Base-by-base conservation (phyloP, 805 yeast species). In the Blastobotrys americana region DNA sequence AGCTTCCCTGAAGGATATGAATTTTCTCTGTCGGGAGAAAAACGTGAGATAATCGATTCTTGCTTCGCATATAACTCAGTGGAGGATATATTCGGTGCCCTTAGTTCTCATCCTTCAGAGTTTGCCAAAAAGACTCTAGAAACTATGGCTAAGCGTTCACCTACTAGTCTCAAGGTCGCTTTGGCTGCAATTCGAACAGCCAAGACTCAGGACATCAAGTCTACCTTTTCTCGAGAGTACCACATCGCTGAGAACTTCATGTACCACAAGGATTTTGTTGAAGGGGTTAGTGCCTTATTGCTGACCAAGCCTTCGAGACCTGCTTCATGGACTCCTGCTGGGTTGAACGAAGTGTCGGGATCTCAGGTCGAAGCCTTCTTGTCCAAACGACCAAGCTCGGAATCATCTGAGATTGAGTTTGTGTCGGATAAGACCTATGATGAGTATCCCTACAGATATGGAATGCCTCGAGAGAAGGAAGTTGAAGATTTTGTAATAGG, bases 211-310 rank as follows among this genome's bases (percentile, higher is more conserved):
- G 72, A 81, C 48, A 77, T 87, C 54, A 72, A 73, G 44, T 68
- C 77, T 40, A 84, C 90, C 31, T 67, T 93, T 47, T 76, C 76
- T 53, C 74, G 77, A 55, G 97, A 93, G 64, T 71, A 84, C 61
- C 69, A 71, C 46, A 66, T 88, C 18, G 96, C 96, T 22, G 75
- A 85, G 46, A 80, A 85, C 63, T 76, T 88, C 74, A 74, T 80
- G 74, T 60, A 65, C 18, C 69, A 72, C 44, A 72, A 78, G 19
- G 59, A 56, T 57, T 82, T 86, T 56, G 74, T 80, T 37, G 77
- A 76, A 50, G 73, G 73, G 15, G 72, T 68, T 20, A 37, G 55
- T 19, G 65, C 70, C 4, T 53, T 60, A 46, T 56, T 67, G 5
- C 53, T 87, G 16, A 74, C 78, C 47, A 84, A 86, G 63, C 72